Conservation (phyloP, 2,329 filamentous ascomycete species). For the Stemphylium beticola region DNA sequence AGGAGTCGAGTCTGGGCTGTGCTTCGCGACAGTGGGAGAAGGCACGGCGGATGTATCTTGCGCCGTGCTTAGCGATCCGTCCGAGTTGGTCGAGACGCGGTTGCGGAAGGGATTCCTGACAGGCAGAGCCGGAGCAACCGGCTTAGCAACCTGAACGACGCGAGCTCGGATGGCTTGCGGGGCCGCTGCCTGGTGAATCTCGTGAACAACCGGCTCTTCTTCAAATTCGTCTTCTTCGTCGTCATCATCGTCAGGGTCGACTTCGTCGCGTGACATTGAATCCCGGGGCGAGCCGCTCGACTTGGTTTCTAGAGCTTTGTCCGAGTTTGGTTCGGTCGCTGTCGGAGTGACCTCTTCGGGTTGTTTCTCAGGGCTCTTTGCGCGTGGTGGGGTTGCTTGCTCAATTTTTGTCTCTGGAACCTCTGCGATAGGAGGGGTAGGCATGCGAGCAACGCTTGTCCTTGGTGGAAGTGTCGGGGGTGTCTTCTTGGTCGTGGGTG, state of each 20-base stretch:
- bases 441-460: conserved; percentile 23
- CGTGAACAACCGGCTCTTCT: conserved; percentile 72
- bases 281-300: conserved; percentile 11
- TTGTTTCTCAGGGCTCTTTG: conserved; percentile 10
- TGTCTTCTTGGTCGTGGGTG: conserved; percentile 26
- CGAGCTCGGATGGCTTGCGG: conserved; percentile 76
- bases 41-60: conserved; percentile 27
- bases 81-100: conserved; percentile 44
- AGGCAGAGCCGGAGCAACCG: conserved; percentile 77
- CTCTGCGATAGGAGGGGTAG: conserved; percentile 38
- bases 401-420: conserved; percentile 43
- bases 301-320: not conserved
- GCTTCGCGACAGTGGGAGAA: conserved; percentile 32
- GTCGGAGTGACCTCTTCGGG: conserved; percentile 13
- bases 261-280: conserved; percentile 38
- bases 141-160: conserved; percentile 84
- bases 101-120: conserved; percentile 71
- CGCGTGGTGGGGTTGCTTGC: conserved; percentile 22
- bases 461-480: conserved; percentile 36
- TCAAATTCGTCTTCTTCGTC: conserved; percentile 56
- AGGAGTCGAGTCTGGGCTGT: conserved; percentile 42
- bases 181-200: conserved; percentile 67
- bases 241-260: conserved; percentile 56
- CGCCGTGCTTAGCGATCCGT: conserved; percentile 30
- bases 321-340: not conserved